phyloP scores from a whole-genome alignment of 371 early-diverging fungal genomes.

The Entomophthora muscae region DNA sequence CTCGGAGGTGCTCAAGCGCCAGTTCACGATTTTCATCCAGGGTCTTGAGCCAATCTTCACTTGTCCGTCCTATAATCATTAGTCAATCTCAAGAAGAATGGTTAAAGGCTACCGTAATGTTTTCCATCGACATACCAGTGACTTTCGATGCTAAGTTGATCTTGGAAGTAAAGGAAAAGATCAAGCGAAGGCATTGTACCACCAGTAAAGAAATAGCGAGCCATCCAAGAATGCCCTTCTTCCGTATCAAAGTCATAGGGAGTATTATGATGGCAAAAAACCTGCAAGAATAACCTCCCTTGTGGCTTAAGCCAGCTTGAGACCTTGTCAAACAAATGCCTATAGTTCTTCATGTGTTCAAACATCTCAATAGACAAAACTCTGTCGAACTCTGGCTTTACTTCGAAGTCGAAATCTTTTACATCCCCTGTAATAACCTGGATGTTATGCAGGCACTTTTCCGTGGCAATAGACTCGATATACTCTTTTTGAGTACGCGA shows the following conservation, averaged over 20 bases:
- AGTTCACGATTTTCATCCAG: slow-evolving; percentile 21
- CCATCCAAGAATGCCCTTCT: slow-evolving; percentile 38
- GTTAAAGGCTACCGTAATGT: slow-evolving; percentile 21
- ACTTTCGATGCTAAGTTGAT: slow-evolving; percentile 21
- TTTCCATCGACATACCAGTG: slow-evolving; percentile 32
- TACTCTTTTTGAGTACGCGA: slow-evolving; percentile 24
- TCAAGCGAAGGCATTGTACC: slow-evolving; percentile 30
- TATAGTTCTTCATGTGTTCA: slow-evolving; percentile 44
- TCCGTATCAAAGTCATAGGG: slow-evolving; percentile 35
- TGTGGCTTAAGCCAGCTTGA: slow-evolving; percentile 25
- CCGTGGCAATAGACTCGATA: slow-evolving; percentile 19
- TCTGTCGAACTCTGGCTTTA: slow-evolving; percentile 20
- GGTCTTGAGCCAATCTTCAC: slow-evolving; percentile 23
- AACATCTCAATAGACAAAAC: slow-evolving; percentile 39
- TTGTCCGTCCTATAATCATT: slow-evolving; percentile 13
- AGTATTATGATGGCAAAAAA: slow-evolving; percentile 24
- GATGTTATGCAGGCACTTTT: slow-evolving; percentile 24
- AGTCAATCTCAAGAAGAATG: not conserved
- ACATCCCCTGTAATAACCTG: slow-evolving; percentile 30
- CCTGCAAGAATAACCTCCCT: slow-evolving; percentile 30
- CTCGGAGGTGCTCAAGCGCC: slow-evolving; percentile 23
- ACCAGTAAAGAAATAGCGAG: slow-evolving; percentile 17
- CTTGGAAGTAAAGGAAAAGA: slow-evolving; percentile 30
- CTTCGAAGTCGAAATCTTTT: slow-evolving; percentile 14
- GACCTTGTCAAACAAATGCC: slow-evolving; percentile 22